phyloP scores from a whole-genome alignment of 768 basidiomycete species.

The Nidularia sp. region DNA sequence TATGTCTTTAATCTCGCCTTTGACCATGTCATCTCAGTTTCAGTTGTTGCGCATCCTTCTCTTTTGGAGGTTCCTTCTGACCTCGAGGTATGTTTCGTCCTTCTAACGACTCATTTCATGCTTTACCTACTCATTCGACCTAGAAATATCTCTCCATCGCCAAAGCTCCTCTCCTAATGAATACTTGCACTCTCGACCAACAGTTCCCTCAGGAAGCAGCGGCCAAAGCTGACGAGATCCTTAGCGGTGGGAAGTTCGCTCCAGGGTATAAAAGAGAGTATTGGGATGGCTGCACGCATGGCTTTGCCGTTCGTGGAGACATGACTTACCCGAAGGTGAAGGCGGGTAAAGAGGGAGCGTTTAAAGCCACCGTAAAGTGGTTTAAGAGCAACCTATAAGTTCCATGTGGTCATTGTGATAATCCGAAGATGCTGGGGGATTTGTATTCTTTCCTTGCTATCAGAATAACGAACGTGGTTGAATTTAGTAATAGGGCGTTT shows the following conservation, averaged over 20 bases:
- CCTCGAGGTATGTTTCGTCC: conserved; percentile 41
- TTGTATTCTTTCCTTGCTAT: too few relatives aligned
- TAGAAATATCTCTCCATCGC: conserved; percentile 45
- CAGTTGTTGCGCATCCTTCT: conserved; percentile 58
- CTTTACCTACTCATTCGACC: background rate
- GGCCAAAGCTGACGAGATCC: conserved; percentile 41
- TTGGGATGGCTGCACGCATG: conserved; percentile 27
- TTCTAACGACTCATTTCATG: background rate
- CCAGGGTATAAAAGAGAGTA: conserved; percentile 10
- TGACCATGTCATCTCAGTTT: conserved; percentile 43
- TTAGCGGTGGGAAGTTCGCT: conserved; percentile 23
- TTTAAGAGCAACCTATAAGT: conserved; percentile 14
- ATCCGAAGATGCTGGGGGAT: too few relatives aligned
- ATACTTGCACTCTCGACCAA: conserved; percentile 52
- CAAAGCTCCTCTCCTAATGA: conserved; percentile 61
- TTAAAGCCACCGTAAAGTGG: conserved; percentile 47
- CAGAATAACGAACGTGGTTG: too few relatives aligned
- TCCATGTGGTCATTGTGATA: too few relatives aligned
- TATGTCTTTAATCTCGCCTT: conserved; percentile 62
- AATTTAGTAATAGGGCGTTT: too few relatives aligned
- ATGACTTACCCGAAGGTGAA: conserved; percentile 35
- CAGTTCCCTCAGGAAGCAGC: conserved; percentile 46
- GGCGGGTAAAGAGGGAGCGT: conserved; percentile 52
- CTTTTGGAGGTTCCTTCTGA: conserved; percentile 54
- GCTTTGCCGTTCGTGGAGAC: conserved; percentile 42